Percentiles rank a stretch among this genome's conserved stretches.
Conservation (phyloP, 139 green algal genomes). For the Chlorella sp. region DNA sequence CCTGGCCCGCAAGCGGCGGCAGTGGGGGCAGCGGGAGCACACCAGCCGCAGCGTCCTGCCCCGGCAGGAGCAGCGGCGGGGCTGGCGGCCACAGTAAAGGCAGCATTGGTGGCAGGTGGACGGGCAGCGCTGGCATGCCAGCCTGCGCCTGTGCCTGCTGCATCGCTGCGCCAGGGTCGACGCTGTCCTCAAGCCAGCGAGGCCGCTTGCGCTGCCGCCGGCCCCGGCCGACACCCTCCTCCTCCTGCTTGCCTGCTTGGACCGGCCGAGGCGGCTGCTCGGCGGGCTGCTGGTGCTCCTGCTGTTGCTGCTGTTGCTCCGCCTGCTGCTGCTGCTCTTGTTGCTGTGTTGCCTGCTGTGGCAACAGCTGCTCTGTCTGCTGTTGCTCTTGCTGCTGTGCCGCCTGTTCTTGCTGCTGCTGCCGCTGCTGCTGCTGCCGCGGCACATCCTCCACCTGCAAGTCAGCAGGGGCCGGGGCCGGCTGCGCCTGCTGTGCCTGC, state of each 20-base stretch:
- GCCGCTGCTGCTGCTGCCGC: background rate
- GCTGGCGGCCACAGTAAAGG: background rate
- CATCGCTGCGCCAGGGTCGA: background rate
- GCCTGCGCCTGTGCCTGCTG: background rate
- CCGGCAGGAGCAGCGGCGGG: background rate
- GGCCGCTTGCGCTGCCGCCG: constrained; percentile 11
- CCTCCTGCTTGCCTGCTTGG: background rate
- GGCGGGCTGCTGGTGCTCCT: background rate
- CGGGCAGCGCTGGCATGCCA: background rate
- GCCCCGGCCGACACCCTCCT: background rate
- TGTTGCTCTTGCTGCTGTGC: background rate
- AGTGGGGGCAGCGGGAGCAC: background rate
- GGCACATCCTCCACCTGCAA: background rate
- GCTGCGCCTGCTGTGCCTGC: background rate
- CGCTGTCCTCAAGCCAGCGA: background rate
- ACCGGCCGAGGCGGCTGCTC: too few relatives aligned
- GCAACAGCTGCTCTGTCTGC: background rate
- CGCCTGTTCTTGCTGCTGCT: background rate
- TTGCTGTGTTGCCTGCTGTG: background rate
- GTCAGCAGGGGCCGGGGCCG: background rate
- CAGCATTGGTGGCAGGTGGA: background rate
- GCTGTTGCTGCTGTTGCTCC: constrained; percentile 9
- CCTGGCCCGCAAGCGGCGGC: background rate
- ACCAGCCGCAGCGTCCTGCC: background rate
- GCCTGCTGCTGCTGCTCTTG: background rate